Evolutionary conservation across 148 eudicot species (phyloP).

Genomic region (Drosera capensis): DNA sequence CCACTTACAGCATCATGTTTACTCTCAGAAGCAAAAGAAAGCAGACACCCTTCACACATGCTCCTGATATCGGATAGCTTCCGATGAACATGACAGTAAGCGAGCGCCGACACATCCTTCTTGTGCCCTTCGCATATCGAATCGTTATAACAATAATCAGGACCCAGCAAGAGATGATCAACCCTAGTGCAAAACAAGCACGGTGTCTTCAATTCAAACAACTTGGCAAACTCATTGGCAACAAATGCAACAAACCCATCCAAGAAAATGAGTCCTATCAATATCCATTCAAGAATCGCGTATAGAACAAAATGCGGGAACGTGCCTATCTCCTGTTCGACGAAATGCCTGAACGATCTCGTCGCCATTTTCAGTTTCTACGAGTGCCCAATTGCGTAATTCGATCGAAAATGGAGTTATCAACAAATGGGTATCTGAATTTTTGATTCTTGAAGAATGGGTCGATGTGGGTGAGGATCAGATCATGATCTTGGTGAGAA

Average conservation of each 20-base stretch:
- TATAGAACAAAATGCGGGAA: constrained; percentile 54
- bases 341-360: constrained; percentile 26
- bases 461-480: constrained; percentile 9
- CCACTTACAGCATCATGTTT: constrained; percentile 34
- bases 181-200: constrained; percentile 75
- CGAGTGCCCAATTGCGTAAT: too few relatives aligned
- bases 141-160: constrained; percentile 41
- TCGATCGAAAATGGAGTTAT: too few relatives aligned
- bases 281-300: constrained; percentile 67
- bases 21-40: constrained; percentile 52
- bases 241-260: constrained; percentile 53
- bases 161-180: constrained; percentile 39
- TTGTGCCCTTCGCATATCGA: constrained; percentile 77
- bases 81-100: constrained; percentile 79
- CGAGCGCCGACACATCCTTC: constrained; percentile 69
- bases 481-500: constrained; percentile 22
- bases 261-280: constrained; percentile 46
- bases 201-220: constrained; percentile 50
- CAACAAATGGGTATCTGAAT: too few relatives aligned
- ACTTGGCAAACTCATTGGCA: constrained; percentile 45
- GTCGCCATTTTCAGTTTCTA: constrained; percentile 22
- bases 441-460: too few relatives aligned
- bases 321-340: constrained; percentile 50
- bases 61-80: constrained; percentile 57
- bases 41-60: constrained; percentile 90